These are phyloP conservation scores for Plasmopara halstedii DNA, from an alignment of 352 stramenopile species.

Conservation along the genomic window DNA sequence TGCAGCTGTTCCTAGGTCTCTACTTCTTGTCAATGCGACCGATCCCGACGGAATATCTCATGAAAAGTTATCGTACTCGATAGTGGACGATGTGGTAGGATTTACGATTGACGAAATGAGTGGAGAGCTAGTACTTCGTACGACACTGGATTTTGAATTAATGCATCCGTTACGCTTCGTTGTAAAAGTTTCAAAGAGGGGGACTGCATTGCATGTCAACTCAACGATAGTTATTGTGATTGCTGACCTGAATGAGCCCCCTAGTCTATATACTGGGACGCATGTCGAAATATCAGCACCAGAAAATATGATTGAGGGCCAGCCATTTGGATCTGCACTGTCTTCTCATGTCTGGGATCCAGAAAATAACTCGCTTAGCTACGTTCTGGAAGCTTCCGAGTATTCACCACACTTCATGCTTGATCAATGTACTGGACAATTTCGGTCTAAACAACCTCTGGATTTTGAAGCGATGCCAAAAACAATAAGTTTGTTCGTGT, in stretches of 20 bases:
- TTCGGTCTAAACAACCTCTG: constrained; percentile 24
- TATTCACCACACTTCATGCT: constrained; percentile 38
- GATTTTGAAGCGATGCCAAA: constrained; percentile 30
- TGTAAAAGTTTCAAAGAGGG: constrained; percentile 13
- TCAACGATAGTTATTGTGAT: constrained; percentile 7
- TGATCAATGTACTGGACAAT: constrained; percentile 41
- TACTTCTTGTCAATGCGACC: constrained; percentile 34
- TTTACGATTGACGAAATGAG: constrained; percentile 10
- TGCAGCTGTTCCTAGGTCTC: constrained; percentile 22
- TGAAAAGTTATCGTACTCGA: constrained; percentile 23
- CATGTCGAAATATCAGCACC: not conserved
- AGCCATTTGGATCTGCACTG: constrained; percentile 22
- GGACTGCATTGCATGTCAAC: constrained; percentile 2
- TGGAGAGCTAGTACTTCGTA: constrained; percentile 9
- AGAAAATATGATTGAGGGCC: constrained; percentile 13
- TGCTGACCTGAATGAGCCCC: constrained; percentile 16
- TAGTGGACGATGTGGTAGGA: constrained; percentile 1
- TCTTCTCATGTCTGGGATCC: constrained; percentile 37
- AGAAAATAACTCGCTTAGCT: constrained; percentile 43
- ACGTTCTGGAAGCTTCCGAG: constrained; percentile 31
- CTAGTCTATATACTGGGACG: constrained; percentile 1
- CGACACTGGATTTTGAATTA: constrained; percentile 16
- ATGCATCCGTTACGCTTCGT: constrained; percentile 1
- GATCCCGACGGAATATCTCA: constrained; percentile 36
- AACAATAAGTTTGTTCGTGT: constrained; percentile 5